These are phyloP conservation scores for Gaeumannomyces tritici DNA, from an alignment of 2,329 filamentous ascomycete genomes.

Conservation along the genomic window DNA sequence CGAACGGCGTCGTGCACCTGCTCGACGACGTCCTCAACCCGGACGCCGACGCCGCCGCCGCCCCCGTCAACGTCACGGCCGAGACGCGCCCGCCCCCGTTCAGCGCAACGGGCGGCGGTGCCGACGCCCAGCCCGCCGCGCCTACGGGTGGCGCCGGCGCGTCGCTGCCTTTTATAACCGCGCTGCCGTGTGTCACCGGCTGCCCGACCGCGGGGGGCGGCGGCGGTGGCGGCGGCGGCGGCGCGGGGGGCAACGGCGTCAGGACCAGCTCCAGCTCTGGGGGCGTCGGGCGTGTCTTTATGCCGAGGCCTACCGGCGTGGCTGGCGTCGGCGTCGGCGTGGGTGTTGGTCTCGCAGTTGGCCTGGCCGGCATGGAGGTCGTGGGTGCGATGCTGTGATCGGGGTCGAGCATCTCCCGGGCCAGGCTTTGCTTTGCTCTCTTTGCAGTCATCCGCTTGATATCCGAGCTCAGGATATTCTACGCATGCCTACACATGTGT, in stretches of 20 bases:
- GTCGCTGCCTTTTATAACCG: too few species aligned
- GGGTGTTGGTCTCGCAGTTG: neutral
- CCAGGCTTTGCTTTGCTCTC: too few species aligned
- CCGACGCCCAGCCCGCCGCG: slow-evolving; percentile 16
- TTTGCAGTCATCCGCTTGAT: too few species aligned
- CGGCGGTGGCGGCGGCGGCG: neutral
- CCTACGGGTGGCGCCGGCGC: neutral
- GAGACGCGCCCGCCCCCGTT: slow-evolving; percentile 25
- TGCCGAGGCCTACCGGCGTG: neutral
- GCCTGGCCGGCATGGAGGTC: neutral
- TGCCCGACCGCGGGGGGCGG: too few species aligned
- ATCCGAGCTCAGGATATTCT: too few species aligned
- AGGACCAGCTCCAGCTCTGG: neutral
- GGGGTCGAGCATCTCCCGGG: too few species aligned
- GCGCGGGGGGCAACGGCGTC: neutral
- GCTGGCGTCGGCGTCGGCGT: neutral
- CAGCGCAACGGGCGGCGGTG: slow-evolving; percentile 11
- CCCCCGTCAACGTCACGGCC: slow-evolving; percentile 24
- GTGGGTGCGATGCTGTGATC: neutral
- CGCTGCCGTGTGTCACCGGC: too few species aligned
- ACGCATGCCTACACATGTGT: too few species aligned
- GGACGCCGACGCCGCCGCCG: slow-evolving; percentile 17
- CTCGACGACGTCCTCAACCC: slow-evolving; percentile 36
- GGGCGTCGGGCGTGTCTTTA: neutral
- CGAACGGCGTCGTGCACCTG: slow-evolving; percentile 49